Percentiles rank a stretch among this genome's conserved stretches.
These are phyloP conservation scores for Lentinula sp. DNA, from an alignment of 768 basidiomycete genomes.

Conservation along the genomic window DNA sequence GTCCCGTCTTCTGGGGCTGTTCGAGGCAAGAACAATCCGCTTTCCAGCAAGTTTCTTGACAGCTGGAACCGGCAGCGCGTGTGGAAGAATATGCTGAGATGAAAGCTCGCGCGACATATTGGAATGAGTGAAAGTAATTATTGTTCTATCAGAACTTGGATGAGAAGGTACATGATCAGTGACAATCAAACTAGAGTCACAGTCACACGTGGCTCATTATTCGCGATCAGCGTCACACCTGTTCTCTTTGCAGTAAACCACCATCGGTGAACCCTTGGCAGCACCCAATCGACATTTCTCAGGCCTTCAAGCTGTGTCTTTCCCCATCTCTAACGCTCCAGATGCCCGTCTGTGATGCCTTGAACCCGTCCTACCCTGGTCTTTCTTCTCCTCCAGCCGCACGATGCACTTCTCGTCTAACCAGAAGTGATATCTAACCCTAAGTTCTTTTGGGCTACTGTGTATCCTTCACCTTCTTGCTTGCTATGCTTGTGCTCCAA, in stretches of 20 bases:
- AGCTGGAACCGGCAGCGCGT: conserved; percentile 57
- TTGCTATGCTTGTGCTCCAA: neutral
- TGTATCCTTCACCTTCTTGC: neutral
- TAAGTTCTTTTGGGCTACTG: conserved; percentile 3
- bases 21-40: conserved; percentile 80
- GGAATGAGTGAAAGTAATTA: neutral
- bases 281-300: conserved; percentile 2
- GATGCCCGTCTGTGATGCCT: neutral
- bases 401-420: neutral
- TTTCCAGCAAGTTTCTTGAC: conserved; percentile 68
- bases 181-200: neutral
- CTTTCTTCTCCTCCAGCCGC: conserved; percentile 6
- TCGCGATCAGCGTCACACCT: neutral
- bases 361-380: conserved; percentile 1
- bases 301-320: neutral
- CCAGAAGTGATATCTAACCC: conserved; percentile 8
- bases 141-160: too few species aligned
- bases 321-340: neutral
- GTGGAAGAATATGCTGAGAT: conserved; percentile 47
- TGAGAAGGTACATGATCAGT: too few species aligned
- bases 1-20: conserved; percentile 78
- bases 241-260: neutral
- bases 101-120: neutral
- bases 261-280: neutral
- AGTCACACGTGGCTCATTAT: neutral